Evolutionary conservation across 768 basidiomycete genomes (phyloP).

Genomic region (Udeniomyces megalosporus): DNA sequence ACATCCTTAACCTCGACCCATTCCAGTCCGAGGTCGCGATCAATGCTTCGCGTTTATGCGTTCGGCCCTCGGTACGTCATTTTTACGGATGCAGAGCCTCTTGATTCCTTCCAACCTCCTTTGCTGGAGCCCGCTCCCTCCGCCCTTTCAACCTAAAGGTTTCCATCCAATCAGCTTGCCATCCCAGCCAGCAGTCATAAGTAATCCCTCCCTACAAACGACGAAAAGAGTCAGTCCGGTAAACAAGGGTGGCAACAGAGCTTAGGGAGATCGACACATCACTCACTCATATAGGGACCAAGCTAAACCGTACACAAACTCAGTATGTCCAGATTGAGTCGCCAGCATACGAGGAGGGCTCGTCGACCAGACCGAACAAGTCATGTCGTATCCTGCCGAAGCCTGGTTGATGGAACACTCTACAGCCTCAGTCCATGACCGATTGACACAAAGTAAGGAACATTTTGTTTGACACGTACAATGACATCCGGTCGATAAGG

Average conservation of each 20-base stretch:
- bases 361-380: slow-evolving; percentile 75
- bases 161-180: slow-evolving; percentile 53
- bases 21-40: too few species aligned
- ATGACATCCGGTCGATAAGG: background rate
- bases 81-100: too few species aligned
- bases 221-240: too few species aligned
- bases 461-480: background rate
- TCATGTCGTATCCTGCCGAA: slow-evolving; percentile 82
- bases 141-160: too few species aligned
- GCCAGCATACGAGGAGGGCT: slow-evolving; percentile 35
- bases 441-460: background rate
- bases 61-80: too few species aligned
- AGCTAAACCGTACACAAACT: slow-evolving; percentile 64
- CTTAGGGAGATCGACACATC: slow-evolving; percentile 54
- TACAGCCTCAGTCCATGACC: slow-evolving; percentile 17
- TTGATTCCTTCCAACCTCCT: too few species aligned
- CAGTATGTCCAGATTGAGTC: slow-evolving; percentile 53
- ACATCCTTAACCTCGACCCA: too few species aligned
- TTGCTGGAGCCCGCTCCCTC: too few species aligned
- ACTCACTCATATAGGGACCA: slow-evolving; percentile 8
- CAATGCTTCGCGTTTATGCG: too few species aligned
- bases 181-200: slow-evolving; percentile 90
- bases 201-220: slow-evolving; percentile 67
- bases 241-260: too few species aligned
- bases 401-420: slow-evolving; percentile 25